A percentile compares a stretch with the other conserved stretches of the same genome.
These are phyloP conservation scores for Neodidymelliopsis sp. DNA, from an alignment of 2,329 filamentous ascomycete species.

Conservation along the genomic window DNA sequence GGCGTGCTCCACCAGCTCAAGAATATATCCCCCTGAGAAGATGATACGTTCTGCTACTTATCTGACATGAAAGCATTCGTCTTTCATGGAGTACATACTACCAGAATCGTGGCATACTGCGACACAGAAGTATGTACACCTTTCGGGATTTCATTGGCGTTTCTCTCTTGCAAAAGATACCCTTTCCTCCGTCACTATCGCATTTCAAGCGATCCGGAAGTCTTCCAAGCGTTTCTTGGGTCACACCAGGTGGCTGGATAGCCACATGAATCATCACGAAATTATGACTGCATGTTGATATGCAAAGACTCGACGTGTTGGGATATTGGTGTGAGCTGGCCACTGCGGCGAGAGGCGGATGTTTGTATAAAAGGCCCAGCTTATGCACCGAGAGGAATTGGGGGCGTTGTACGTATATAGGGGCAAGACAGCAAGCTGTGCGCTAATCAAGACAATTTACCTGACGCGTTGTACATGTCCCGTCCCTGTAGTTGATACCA, in stretches of 20 bases:
- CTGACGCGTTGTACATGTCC: no score
- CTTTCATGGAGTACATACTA: background rate
- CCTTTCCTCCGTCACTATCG: constrained; percentile 27
- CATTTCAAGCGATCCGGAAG: constrained; percentile 8
- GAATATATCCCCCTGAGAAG: constrained; percentile 23
- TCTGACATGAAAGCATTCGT: background rate
- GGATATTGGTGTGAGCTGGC: background rate
- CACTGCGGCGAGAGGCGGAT: background rate
- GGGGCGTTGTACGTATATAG: no score
- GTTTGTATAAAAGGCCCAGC: background rate
- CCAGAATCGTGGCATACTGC: background rate
- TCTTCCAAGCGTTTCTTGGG: background rate
- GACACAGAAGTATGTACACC: constrained; percentile 6
- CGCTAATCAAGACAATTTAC: no score
- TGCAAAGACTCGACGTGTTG: background rate
- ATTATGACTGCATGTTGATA: background rate
- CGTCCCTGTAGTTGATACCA: no score
- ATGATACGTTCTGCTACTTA: constrained; percentile 16
- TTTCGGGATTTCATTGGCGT: constrained; percentile 22
- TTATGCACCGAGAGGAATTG: no score
- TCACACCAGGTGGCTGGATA: background rate
- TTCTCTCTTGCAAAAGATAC: constrained; percentile 33
- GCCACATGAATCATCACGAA: background rate
- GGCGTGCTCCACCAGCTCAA: constrained; percentile 12
- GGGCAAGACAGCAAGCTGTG: no score